Evolutionary conservation across 306 rosid genomes (phyloP).

Genomic region (Styphnolobium japonicum): DNA sequence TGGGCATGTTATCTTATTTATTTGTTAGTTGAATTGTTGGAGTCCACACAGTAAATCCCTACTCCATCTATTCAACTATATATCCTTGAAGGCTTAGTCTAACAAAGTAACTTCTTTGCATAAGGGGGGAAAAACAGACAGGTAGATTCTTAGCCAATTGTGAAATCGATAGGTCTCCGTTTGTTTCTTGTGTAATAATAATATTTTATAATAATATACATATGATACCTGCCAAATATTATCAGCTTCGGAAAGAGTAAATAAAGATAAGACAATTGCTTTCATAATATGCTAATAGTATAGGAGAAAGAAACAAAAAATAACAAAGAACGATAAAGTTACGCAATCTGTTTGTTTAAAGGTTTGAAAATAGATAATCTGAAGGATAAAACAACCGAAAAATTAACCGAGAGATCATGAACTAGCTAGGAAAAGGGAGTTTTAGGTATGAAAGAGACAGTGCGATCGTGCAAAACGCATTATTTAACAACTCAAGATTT

Average conservation of each 20-base stretch:
- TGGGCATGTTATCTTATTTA: no score
- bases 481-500: conserved; percentile 5
- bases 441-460: conserved; percentile 28
- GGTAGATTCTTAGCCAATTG: not conserved
- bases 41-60: no score
- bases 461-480: conserved; percentile 30
- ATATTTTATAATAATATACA: not conserved
- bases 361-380: not conserved
- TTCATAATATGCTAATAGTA: conserved; percentile 18
- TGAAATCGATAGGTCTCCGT: not conserved
- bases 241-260: not conserved
- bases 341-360: not conserved
- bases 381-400: not conserved
- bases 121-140: no score
- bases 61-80: no score
- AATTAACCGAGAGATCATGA: not conserved
- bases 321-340: not conserved
- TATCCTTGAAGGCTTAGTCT: no score
- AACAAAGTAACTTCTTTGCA: no score
- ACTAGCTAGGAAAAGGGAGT: not conserved
- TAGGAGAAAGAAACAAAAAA: not conserved
- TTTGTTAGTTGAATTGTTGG: no score
- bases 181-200: not conserved
- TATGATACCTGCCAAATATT: not conserved
- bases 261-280: not conserved